Evolutionary conservation across 2,329 filamentous ascomycete genomes (phyloP).

Genomic region (Lachnellula suecica): DNA sequence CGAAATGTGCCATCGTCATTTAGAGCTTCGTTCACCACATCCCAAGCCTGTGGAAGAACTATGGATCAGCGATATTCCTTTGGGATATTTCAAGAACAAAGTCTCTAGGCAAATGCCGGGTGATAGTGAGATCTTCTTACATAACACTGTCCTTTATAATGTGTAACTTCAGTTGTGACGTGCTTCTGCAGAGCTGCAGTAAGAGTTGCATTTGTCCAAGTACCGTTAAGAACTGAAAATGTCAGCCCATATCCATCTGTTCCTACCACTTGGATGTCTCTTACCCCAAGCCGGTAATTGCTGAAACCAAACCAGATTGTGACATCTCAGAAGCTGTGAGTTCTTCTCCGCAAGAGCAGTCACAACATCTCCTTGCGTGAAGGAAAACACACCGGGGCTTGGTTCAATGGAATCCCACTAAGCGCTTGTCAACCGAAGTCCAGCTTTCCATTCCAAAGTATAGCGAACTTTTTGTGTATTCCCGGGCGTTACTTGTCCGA

Average conservation of each 20-base stretch:
- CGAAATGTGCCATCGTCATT: slow-evolving; percentile 54
- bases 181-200: slow-evolving; percentile 55
- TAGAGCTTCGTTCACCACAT: slow-evolving; percentile 64
- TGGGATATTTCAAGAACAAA: no score
- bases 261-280: neutral
- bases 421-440: neutral
- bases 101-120: no score
- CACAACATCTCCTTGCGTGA: slow-evolving; percentile 14
- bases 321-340: slow-evolving; percentile 54
- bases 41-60: slow-evolving; percentile 45
- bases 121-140: neutral
- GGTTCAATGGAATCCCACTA: slow-evolving; percentile 16
- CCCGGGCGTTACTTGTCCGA: slow-evolving; percentile 17
- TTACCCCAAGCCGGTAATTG: slow-evolving; percentile 49
- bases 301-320: slow-evolving; percentile 52
- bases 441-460: neutral
- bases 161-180: slow-evolving; percentile 54
- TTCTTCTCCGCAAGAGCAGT: slow-evolving; percentile 12
- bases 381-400: slow-evolving; percentile 11
- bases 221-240: slow-evolving; percentile 35
- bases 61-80: neutral
- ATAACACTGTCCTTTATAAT: slow-evolving; percentile 60
- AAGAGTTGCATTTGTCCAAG: slow-evolving; percentile 58
- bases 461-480: slow-evolving; percentile 16
- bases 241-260: neutral